Percentiles rank a stretch among this genome's conserved stretches.
Conservation (phyloP, 441 rosid genomes). For the Bocquillonia castaneifolia region DNA sequence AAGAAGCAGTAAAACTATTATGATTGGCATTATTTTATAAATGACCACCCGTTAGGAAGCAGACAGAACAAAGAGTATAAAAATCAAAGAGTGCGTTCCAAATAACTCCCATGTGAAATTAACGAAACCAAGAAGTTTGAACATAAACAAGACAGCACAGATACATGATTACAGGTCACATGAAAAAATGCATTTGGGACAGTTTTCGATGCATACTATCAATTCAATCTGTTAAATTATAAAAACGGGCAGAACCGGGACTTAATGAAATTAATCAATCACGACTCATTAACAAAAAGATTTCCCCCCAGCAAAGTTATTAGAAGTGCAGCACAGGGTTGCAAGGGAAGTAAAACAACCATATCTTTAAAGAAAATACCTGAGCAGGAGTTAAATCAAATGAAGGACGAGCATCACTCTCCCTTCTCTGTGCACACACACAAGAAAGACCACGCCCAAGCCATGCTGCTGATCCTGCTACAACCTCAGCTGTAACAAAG, state of each 20-base stretch:
- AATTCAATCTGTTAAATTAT: not conserved
- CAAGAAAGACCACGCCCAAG: constrained; percentile 95
- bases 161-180: not conserved
- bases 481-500: constrained; percentile 81
- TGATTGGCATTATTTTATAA: not conserved
- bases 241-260: not conserved
- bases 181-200: not conserved
- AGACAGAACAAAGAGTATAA: not conserved
- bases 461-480: constrained; percentile 98
- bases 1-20: constrained; percentile 10
- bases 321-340: not conserved
- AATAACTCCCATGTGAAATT: not conserved
- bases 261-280: not conserved
- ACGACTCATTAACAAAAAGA: too few relatives aligned
- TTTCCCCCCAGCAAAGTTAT: not conserved
- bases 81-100: not conserved
- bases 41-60: not conserved
- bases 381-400: constrained; percentile 89
- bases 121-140: not conserved
- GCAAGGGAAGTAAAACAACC: not conserved
- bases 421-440: constrained; percentile 94
- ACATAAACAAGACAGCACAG: not conserved
- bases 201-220: not conserved
- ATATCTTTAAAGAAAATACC: constrained; percentile 33
- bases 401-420: constrained; percentile 72